Conservation (phyloP, 495 filamentous ascomycete genomes). For the Geopyxis carbonaria region DNA sequence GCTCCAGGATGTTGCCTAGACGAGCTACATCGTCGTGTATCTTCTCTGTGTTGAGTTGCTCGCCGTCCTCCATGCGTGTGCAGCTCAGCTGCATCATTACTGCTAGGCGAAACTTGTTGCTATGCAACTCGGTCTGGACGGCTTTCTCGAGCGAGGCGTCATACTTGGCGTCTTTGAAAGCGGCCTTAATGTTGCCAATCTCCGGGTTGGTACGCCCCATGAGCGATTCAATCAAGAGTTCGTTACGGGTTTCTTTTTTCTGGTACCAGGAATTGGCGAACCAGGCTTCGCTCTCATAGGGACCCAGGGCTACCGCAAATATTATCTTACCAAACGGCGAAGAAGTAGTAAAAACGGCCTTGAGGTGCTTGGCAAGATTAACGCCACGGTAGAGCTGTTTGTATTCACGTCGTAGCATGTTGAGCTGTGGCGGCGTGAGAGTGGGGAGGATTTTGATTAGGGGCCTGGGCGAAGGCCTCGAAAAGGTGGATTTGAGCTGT, state of each 20-base stretch:
- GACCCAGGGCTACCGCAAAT: conserved; percentile 77
- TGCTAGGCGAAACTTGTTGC: conserved; percentile 85
- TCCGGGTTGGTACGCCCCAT: conserved; percentile 80
- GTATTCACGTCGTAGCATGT: conserved; percentile 72
- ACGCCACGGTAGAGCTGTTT: conserved; percentile 75
- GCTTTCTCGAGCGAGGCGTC: conserved; percentile 62
- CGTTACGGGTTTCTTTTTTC: conserved; percentile 60
- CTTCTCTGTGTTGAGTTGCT: conserved; percentile 35
- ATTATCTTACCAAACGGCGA: conserved; percentile 63
- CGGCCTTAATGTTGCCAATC: conserved; percentile 79
- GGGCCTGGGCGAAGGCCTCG: conserved; percentile 45
- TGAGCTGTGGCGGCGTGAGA: conserved; percentile 67
- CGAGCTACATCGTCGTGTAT: conserved; percentile 55
- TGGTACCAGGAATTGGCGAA: conserved; percentile 99
- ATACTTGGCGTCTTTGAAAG: conserved; percentile 85
- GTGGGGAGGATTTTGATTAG: conserved; percentile 72
- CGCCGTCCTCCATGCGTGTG: conserved; percentile 56
- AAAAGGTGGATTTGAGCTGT: conserved; percentile 52
- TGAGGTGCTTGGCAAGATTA: conserved; percentile 93
- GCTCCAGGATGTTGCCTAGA: conserved; percentile 41
- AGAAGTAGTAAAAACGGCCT: conserved; percentile 47
- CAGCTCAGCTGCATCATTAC: conserved; percentile 66
- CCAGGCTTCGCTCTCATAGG: conserved; percentile 87
- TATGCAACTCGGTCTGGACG: conserved; percentile 59
- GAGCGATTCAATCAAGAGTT: conserved; percentile 79